Conservation (phyloP, 1,284 basidiomycete genomes). For the Tilletia caries region DNA sequence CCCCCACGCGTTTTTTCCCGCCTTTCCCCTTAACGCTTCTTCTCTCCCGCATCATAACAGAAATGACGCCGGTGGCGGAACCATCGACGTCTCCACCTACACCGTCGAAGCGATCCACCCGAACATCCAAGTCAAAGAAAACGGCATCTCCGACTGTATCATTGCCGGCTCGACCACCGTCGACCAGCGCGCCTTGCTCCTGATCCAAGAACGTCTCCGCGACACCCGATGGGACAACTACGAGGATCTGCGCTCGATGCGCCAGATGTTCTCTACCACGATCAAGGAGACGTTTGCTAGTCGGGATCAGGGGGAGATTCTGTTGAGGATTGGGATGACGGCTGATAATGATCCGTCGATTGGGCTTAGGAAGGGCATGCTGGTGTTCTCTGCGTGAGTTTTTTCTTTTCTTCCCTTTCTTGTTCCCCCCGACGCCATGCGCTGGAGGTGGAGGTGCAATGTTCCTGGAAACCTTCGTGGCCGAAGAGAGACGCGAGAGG, state of each 20-base stretch:
- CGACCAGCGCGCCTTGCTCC: slow-evolving; percentile 21
- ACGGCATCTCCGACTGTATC: slow-evolving; percentile 22
- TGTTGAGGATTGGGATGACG: slow-evolving; percentile 20
- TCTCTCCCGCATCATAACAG: neutral
- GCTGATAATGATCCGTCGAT: slow-evolving; percentile 18
- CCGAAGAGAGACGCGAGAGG: too few relatives aligned
- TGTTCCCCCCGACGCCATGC: too few relatives aligned
- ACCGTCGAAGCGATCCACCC: slow-evolving; percentile 18
- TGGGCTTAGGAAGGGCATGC: slow-evolving; percentile 17
- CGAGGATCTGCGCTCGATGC: slow-evolving; percentile 19
- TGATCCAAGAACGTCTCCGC: slow-evolving; percentile 18
- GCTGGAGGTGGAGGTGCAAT: too few relatives aligned
- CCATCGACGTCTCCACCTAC: slow-evolving; percentile 22
- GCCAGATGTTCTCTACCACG: slow-evolving; percentile 19
- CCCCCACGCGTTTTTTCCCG: neutral
- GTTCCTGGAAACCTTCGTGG: too few relatives aligned
- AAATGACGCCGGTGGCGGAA: slow-evolving; percentile 17
- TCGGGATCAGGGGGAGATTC: slow-evolving; percentile 18
- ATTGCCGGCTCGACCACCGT: slow-evolving; percentile 19
- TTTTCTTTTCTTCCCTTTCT: too few relatives aligned
- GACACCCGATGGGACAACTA: slow-evolving; percentile 22
- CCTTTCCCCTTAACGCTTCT: neutral
- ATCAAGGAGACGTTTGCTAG: slow-evolving; percentile 20
- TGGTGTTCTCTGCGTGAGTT: slow-evolving; percentile 19
- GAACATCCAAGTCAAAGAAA: slow-evolving; percentile 19